phyloP scores from a whole-genome alignment of 352 stramenopile genomes.

The Phytophthora vignae region DNA sequence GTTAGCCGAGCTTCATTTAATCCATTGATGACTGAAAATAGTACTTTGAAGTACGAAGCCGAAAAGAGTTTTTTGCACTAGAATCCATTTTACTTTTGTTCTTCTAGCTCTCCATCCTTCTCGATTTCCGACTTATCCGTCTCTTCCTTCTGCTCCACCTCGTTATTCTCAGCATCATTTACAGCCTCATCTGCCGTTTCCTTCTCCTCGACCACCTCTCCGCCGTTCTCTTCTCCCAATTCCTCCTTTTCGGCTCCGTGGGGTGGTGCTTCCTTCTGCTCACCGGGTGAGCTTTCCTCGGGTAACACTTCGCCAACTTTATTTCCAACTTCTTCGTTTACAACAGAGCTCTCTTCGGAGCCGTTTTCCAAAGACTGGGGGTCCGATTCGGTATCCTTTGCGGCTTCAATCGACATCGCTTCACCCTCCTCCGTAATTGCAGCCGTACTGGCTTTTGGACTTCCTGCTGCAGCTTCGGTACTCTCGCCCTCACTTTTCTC shows the following conservation, averaged over 20 bases:
- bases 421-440: background rate
- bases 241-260: background rate
- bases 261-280: too few species aligned
- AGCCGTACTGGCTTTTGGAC: background rate
- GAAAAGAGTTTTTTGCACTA: too few species aligned
- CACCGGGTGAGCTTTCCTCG: background rate
- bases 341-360: background rate
- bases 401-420: background rate
- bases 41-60: too few species aligned
- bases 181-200: background rate
- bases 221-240: background rate
- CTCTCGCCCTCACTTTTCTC: background rate
- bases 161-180: conserved; percentile 7
- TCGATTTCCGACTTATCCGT: conserved; percentile 1
- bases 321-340: background rate
- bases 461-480: background rate
- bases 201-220: background rate
- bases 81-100: conserved; percentile 2
- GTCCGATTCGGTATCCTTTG: conserved; percentile 44
- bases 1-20: too few species aligned
- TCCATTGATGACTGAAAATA: too few species aligned
- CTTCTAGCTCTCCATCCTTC: background rate
- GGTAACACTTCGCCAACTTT: background rate
- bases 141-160: background rate
- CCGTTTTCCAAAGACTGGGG: conserved; percentile 24